Conservation (phyloP, 192 early-diverging fungal species). For the Rhizoclosmatium globosum region DNA sequence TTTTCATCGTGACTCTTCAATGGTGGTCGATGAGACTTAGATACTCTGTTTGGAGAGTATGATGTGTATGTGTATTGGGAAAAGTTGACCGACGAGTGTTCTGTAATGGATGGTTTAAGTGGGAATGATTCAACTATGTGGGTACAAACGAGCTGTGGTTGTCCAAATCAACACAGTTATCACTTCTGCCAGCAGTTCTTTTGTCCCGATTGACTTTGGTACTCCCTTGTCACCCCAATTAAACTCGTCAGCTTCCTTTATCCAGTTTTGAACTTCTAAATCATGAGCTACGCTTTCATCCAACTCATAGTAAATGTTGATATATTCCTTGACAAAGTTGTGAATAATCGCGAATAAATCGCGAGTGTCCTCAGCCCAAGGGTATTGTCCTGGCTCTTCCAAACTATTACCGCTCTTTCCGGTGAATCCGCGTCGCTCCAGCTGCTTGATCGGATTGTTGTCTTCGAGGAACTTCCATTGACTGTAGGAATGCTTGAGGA, state of each 20-base stretch:
- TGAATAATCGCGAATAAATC: conserved; percentile 3
- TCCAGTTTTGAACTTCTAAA: conserved; percentile 12
- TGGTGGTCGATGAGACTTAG: not conserved
- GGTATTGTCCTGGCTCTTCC: conserved; percentile 12
- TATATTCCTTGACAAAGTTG: not conserved
- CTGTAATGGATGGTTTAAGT: not conserved
- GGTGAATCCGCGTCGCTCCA: conserved; percentile 16
- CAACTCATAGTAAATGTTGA: not conserved
- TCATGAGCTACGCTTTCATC: conserved; percentile 3
- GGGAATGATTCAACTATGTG: not conserved
- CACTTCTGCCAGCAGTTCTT: not conserved
- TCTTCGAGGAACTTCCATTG: conserved; percentile 13
- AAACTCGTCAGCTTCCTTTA: not conserved
- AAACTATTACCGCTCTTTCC: not conserved
- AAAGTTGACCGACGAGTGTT: conserved; percentile 25
- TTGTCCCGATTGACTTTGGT: not conserved
- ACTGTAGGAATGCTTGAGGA: conserved; percentile 14
- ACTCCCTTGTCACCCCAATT: not conserved
- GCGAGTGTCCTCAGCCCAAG: conserved; percentile 23
- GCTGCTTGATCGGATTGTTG: conserved; percentile 15
- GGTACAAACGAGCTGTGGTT: not conserved
- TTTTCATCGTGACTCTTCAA: not conserved
- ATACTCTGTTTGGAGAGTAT: conserved; percentile 6
- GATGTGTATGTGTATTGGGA: conserved; percentile 13
- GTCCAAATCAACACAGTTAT: conserved; percentile 17